Conservation (phyloP, 768 basidiomycete species). For the Exsudoporus frostii region DNA sequence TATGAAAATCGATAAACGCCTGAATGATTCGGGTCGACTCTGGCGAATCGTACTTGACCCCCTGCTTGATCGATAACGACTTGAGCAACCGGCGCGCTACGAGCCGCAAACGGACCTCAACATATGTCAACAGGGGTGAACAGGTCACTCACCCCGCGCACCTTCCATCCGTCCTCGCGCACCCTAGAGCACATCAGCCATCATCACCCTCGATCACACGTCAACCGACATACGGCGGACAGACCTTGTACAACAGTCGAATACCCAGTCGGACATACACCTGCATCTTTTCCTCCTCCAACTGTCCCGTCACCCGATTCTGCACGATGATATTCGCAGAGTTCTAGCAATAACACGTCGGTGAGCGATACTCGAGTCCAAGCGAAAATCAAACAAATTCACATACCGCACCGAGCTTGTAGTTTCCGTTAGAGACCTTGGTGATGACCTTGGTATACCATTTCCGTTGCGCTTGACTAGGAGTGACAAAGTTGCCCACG, state of each 20-base stretch:
- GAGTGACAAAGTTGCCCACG: slow-evolving; percentile 92
- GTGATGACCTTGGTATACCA: slow-evolving; percentile 91
- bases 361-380: neutral
- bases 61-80: slow-evolving; percentile 91
- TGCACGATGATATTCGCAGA: slow-evolving; percentile 98
- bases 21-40: slow-evolving; percentile 83
- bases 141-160: slow-evolving; percentile 55
- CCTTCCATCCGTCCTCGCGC: slow-evolving; percentile 89
- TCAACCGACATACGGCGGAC: slow-evolving; percentile 4
- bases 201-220: neutral
- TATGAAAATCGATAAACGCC: slow-evolving; percentile 86
- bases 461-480: slow-evolving; percentile 93
- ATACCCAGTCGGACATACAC: slow-evolving; percentile 92
- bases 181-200: slow-evolving; percentile 44
- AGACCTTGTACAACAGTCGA: slow-evolving; percentile 80
- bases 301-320: slow-evolving; percentile 83
- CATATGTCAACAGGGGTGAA: neutral
- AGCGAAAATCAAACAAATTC: neutral
- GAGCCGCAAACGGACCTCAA: slow-evolving; percentile 44
- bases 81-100: slow-evolving; percentile 65
- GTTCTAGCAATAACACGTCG: slow-evolving; percentile 49
- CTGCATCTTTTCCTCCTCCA: slow-evolving; percentile 99
- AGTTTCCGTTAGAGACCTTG: slow-evolving; percentile 84
- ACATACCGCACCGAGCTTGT: slow-evolving; percentile 83
- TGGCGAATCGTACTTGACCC: slow-evolving; percentile 85